Percentiles rank a stretch among this genome's conserved stretches.
Conservation (phyloP, 352 stramenopile genomes). For the Aphanomyces euteiches region DNA sequence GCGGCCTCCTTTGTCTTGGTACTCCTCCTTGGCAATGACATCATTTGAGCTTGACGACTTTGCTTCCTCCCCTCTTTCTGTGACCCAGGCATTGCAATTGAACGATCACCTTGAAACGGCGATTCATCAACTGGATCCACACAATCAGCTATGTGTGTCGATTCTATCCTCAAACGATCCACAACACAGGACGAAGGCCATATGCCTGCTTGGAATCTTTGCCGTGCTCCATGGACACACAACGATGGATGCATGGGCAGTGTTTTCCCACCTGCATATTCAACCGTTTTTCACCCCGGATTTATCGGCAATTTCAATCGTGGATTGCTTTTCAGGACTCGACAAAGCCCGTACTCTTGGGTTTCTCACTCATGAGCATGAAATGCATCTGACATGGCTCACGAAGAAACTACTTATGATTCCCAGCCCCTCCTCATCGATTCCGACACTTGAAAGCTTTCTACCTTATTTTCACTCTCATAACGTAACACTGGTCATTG, state of each 20-base stretch:
- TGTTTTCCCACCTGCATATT: neutral
- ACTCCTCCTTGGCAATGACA: neutral
- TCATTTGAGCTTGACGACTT: neutral
- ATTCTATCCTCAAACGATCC: neutral
- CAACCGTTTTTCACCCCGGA: neutral
- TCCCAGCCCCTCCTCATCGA: neutral
- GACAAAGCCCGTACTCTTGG: neutral
- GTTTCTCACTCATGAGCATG: neutral
- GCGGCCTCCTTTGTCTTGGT: neutral
- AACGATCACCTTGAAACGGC: neutral
- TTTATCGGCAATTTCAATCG: neutral
- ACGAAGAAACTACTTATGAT: conserved; percentile 1
- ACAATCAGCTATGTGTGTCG: conserved; percentile 2
- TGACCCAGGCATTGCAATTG: neutral
- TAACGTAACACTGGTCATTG: conserved; percentile 10
- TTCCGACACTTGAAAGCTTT: neutral
- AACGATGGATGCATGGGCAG: neutral
- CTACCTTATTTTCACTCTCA: conserved; percentile 6
- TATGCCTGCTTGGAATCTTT: conserved; percentile 5
- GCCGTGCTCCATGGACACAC: neutral
- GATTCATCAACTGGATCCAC: neutral
- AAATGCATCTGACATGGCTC: neutral
- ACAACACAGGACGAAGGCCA: neutral
- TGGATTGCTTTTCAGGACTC: conserved; percentile 8
- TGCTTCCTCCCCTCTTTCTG: neutral